These are phyloP conservation scores for Lactuca saligna DNA, from an alignment of 129 eudicot species.

Conservation along the genomic window DNA sequence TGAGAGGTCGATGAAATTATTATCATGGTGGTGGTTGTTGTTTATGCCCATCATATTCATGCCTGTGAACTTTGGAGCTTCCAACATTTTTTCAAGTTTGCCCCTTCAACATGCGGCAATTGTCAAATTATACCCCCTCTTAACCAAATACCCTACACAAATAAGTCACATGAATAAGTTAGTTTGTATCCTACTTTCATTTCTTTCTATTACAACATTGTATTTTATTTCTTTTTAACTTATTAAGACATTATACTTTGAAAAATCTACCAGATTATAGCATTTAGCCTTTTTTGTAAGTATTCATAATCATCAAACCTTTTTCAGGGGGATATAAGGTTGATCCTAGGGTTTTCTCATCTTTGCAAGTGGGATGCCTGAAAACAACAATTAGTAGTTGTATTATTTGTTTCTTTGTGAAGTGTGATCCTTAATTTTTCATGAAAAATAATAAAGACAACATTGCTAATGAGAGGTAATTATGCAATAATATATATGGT, in stretches of 20 bases:
- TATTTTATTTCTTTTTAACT: no score
- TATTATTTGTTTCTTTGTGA: background rate
- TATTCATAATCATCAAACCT: background rate
- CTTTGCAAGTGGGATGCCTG: slow-evolving; percentile 6
- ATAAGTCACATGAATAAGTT: no score
- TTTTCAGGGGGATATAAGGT: slow-evolving; percentile 2
- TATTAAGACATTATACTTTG: no score
- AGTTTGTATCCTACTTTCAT: no score
- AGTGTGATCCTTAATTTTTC: no score
- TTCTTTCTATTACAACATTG: no score
- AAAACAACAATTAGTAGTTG: slow-evolving; percentile 3
- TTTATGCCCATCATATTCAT: slow-evolving; percentile 54
- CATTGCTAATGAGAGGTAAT: no score
- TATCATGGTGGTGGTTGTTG: slow-evolving; percentile 55
- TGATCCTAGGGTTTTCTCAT: slow-evolving; percentile 11
- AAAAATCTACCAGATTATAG: no score
- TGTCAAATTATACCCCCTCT: slow-evolving; percentile 8
- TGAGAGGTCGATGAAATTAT: slow-evolving; percentile 54
- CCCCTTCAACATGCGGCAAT: slow-evolving; percentile 42
- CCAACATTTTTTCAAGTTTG: slow-evolving; percentile 63
- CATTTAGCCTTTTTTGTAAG: background rate
- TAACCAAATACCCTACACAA: slow-evolving; percentile 23
- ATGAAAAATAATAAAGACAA: no score
- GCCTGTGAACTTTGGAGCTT: slow-evolving; percentile 85
- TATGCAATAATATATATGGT: no score